Evolutionary conservation across 2,329 filamentous ascomycete genomes (phyloP).

Genomic region (Neofusicoccum sp.): DNA sequence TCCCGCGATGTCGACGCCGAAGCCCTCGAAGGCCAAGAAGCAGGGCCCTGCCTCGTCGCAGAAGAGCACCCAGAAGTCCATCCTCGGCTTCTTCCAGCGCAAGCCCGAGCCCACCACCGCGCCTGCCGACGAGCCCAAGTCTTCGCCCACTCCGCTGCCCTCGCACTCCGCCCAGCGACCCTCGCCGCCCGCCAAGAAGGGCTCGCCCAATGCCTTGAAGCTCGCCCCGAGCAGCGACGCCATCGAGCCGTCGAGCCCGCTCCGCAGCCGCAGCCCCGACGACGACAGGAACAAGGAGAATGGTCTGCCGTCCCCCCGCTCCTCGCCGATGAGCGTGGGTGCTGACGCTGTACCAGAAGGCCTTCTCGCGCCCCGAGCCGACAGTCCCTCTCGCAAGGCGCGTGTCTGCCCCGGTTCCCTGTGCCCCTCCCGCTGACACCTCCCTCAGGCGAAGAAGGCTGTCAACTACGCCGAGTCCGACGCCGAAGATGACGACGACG

Average conservation of each 20-base stretch:
- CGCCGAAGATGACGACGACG: slow-evolving; percentile 59
- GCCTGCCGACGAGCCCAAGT: slow-evolving; percentile 12
- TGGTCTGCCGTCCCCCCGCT: slow-evolving; percentile 44
- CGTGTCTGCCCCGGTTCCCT: slow-evolving; percentile 20
- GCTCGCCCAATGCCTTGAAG: slow-evolving; percentile 54
- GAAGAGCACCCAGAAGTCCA: slow-evolving; percentile 65
- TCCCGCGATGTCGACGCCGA: slow-evolving; percentile 38
- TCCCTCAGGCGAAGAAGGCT: slow-evolving; percentile 44
- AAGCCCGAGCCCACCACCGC: slow-evolving; percentile 50
- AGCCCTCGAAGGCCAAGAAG: slow-evolving; percentile 45
- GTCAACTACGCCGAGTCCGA: slow-evolving; percentile 19
- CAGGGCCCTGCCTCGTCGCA: slow-evolving; percentile 46
- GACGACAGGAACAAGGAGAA: slow-evolving; percentile 53
- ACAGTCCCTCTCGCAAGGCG: slow-evolving; percentile 81
- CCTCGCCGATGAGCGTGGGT: slow-evolving; percentile 38
- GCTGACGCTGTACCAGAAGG: slow-evolving; percentile 44
- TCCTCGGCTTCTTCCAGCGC: slow-evolving; percentile 77
- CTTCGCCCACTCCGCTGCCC: slow-evolving; percentile 31
- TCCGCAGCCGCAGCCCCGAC: slow-evolving; percentile 57
- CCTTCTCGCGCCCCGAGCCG: slow-evolving; percentile 47
- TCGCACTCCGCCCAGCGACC: not conserved
- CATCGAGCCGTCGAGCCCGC: slow-evolving; percentile 64
- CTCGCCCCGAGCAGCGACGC: slow-evolving; percentile 81
- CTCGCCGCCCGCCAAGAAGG: slow-evolving; percentile 26
- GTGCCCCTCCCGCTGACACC: slow-evolving; percentile 17